A percentile compares a stretch with the other conserved stretches of the same genome.
phyloP scores from a whole-genome alignment of 257 asterid species.

The Solanum sejunctum region DNA sequence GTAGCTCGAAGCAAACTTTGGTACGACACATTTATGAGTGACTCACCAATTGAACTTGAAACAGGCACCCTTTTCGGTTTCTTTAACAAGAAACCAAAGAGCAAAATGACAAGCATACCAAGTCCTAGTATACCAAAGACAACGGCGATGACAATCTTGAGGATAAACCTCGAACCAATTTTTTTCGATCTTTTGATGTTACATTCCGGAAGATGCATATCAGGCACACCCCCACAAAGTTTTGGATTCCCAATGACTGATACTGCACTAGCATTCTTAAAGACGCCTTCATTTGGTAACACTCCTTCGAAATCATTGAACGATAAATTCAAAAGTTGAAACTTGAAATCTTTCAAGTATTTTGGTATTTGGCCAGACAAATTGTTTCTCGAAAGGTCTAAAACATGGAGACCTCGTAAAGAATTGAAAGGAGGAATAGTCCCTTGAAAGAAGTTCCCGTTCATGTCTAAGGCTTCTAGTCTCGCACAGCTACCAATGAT shows the following conservation, averaged over 20 bases:
- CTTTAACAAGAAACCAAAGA: not conserved
- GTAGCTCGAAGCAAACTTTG: slow-evolving; percentile 12
- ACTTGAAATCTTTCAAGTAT: slow-evolving; percentile 4
- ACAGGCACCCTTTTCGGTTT: not conserved
- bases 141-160: not conserved
- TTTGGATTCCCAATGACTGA: not conserved
- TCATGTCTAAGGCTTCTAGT: slow-evolving; percentile 4
- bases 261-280: not conserved
- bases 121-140: slow-evolving; percentile 1
- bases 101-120: not conserved
- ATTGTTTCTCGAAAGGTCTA: slow-evolving; percentile 14
- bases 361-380: slow-evolving; percentile 12
- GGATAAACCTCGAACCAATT: not conserved
- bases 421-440: slow-evolving; percentile 9
- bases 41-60: not conserved
- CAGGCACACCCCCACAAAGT: not conserved
- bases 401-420: slow-evolving; percentile 8
- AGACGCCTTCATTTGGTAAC: slow-evolving; percentile 5
- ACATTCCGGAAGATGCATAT: not conserved
- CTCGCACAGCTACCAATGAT: slow-evolving; percentile 10
- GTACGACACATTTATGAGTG: slow-evolving; percentile 4
- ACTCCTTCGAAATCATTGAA: slow-evolving; percentile 14
- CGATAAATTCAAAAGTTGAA: slow-evolving; percentile 2
- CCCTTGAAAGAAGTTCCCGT: slow-evolving; percentile 6
- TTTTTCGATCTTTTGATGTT: not conserved